Evolutionary conservation across 306 rosid genomes (phyloP).

Genomic region (Pachyrhizus erosus): DNA sequence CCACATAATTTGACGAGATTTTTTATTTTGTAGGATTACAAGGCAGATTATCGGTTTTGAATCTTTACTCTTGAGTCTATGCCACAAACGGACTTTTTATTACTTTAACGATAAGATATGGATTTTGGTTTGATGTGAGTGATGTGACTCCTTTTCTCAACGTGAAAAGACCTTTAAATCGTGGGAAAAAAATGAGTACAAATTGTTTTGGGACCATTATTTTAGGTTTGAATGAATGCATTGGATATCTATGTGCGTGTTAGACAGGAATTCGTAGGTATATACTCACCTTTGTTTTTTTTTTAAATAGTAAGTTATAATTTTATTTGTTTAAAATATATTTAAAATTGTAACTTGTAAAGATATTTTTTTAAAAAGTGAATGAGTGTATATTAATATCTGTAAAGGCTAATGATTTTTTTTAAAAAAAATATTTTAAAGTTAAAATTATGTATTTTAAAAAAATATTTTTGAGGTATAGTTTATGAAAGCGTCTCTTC

Average conservation of each 20-base stretch:
- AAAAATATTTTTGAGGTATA: neutral
- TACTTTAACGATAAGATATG: constrained; percentile 53
- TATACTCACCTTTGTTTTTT: neutral
- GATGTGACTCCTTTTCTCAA: constrained; percentile 58
- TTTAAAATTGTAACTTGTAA: neutral
- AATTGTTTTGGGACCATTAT: neutral
- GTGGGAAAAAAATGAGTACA: constrained; percentile 38
- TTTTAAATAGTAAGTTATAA: neutral
- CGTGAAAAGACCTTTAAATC: constrained; percentile 9
- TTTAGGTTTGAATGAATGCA: neutral
- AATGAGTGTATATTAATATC: neutral
- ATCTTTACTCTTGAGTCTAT: neutral
- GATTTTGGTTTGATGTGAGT: constrained; percentile 54
- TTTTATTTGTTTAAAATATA: neutral
- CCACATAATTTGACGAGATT: neutral
- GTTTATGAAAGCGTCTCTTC: neutral
- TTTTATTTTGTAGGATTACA: neutral
- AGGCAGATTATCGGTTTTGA: neutral
- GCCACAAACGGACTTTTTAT: constrained; percentile 37
- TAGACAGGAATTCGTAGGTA: neutral
- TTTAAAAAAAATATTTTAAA: too few relatives aligned
- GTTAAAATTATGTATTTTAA: neutral
- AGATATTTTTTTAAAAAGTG: neutral
- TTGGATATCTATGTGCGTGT: neutral
- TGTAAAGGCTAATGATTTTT: neutral